A percentile compares a stretch with the other conserved stretches of the same genome.
Conservation (phyloP, 805 yeast species). For the Candida manassasensis region DNA sequence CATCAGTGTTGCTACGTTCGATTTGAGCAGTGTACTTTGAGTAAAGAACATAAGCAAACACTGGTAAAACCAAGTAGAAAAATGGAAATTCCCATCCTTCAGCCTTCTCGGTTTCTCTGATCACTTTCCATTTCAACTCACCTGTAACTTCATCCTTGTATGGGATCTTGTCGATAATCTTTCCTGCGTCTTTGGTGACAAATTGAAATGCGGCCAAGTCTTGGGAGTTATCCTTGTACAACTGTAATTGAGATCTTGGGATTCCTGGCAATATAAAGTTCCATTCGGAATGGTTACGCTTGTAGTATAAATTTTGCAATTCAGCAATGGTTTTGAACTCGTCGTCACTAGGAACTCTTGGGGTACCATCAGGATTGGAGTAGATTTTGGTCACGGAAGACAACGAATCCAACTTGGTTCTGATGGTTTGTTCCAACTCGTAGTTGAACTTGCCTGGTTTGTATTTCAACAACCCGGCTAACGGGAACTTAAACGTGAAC, state of each 20-base stretch:
- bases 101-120: constrained; percentile 63
- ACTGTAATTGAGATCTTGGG: constrained; percentile 48
- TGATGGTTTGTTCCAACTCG: constrained; percentile 56
- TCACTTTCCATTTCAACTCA: constrained; percentile 70
- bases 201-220: constrained; percentile 55
- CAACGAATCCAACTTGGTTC: constrained; percentile 55
- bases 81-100: constrained; percentile 85
- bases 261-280: constrained; percentile 43
- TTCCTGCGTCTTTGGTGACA: constrained; percentile 46
- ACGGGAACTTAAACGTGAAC: constrained; percentile 39
- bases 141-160: constrained; percentile 77
- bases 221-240: constrained; percentile 56
- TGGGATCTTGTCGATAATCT: constrained; percentile 79
- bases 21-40: constrained; percentile 42
- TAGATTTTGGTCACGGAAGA: constrained; percentile 64
- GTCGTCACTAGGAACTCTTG: constrained; percentile 61
- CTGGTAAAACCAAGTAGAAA: constrained; percentile 70
- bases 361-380: constrained; percentile 71
- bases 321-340: constrained; percentile 73
- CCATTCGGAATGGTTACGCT: constrained; percentile 52
- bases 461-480: constrained; percentile 33
- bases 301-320: constrained; percentile 55
- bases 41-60: constrained; percentile 52
- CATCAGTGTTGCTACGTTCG: constrained; percentile 36
- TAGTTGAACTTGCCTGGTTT: constrained; percentile 40